phyloP scores from a whole-genome alignment of 257 asterid species.

The Solanum appendiculatum region DNA sequence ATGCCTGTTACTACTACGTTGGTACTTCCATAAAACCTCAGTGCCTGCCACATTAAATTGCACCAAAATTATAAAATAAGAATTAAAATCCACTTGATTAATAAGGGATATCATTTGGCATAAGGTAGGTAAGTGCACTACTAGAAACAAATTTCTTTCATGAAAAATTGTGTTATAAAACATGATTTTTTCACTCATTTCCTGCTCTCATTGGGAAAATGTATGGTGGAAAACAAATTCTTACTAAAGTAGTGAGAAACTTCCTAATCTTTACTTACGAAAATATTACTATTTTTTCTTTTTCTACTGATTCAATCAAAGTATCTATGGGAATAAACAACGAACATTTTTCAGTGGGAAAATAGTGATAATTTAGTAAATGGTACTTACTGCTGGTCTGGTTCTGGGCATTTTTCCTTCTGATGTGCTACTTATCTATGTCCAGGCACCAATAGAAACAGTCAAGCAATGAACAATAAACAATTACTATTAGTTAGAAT shows the following conservation, averaged over 20 bases:
- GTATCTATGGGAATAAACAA: not conserved
- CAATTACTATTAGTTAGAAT: not conserved
- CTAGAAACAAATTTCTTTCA: too few relatives aligned
- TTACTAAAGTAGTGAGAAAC: not conserved
- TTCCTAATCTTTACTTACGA: not conserved
- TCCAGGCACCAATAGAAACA: not conserved
- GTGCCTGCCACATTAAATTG: constrained; percentile 24
- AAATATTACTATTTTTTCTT: not conserved
- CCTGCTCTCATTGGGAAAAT: not conserved
- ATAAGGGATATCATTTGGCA: not conserved
- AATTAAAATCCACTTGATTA: not conserved
- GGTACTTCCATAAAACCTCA: constrained; percentile 29
- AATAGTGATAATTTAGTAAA: not conserved
- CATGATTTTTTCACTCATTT: not conserved
- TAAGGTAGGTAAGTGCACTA: not conserved
- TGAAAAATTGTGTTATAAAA: not conserved
- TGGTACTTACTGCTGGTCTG: constrained; percentile 37
- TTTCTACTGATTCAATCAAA: not conserved
- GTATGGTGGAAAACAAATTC: not conserved
- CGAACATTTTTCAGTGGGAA: not conserved
- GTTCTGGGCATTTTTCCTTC: constrained; percentile 27
- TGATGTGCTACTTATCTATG: constrained; percentile 11
- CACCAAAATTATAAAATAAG: not conserved
- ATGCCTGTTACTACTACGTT: constrained; percentile 32
- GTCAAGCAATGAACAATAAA: not conserved